Conservation (phyloP, 768 basidiomycete genomes). For the Kwoniella newhampshirensis region DNA sequence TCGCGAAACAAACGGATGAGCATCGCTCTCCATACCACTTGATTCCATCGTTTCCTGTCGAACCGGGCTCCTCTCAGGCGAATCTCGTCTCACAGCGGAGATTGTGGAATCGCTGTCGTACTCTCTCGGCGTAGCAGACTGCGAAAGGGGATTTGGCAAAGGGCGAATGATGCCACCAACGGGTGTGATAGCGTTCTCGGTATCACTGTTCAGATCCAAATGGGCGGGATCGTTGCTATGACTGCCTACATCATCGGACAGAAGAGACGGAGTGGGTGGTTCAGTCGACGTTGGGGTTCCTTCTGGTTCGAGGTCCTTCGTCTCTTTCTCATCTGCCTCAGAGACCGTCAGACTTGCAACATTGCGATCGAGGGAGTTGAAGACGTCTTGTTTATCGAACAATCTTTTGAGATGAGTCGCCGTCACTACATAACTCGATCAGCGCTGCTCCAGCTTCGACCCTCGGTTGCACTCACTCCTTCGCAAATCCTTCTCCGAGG, state of each 20-base stretch:
- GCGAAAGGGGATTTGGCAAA: conserved; percentile 20
- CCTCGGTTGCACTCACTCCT: conserved; percentile 35
- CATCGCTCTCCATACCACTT: conserved; percentile 48
- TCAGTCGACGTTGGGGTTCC: conserved; percentile 10
- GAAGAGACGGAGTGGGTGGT: conserved; percentile 19
- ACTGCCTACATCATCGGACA: neutral
- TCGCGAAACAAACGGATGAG: conserved; percentile 43
- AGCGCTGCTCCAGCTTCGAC: neutral
- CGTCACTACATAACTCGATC: conserved; percentile 39
- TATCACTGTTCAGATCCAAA: conserved; percentile 9
- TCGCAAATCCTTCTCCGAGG: conserved; percentile 60
- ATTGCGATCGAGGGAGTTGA: conserved; percentile 42
- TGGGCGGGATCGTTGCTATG: neutral
- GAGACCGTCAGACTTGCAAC: conserved; percentile 49
- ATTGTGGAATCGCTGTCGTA: conserved; percentile 56
- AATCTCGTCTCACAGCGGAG: conserved; percentile 40
- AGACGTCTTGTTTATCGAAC: conserved; percentile 52
- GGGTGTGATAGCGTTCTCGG: conserved; percentile 23
- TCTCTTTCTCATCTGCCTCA: conserved; percentile 49
- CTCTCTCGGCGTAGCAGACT: conserved; percentile 19
- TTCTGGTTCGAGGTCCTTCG: conserved; percentile 18
- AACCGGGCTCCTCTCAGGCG: conserved; percentile 7
- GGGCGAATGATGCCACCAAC: conserved; percentile 22
- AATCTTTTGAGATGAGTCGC: conserved; percentile 53
- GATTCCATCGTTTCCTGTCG: conserved; percentile 31